These are phyloP conservation scores for Barnettozyma botsteinii DNA, from an alignment of 805 yeast genomes.

Conservation along the genomic window DNA sequence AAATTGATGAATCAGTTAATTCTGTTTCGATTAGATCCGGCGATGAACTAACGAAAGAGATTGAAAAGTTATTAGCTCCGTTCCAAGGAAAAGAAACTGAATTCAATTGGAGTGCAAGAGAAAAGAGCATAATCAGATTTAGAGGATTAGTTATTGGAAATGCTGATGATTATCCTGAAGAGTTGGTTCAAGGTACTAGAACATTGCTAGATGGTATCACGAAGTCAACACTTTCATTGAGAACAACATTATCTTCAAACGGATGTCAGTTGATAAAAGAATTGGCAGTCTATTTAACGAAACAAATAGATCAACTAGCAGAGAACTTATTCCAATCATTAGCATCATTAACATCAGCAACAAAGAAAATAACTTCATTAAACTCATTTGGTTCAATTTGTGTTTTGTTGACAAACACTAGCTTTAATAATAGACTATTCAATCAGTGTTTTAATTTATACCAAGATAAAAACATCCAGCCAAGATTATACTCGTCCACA, in stretches of 20 bases:
- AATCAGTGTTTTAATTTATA: constrained; percentile 45
- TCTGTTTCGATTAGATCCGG: constrained; percentile 11
- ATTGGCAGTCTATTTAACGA: constrained; percentile 27
- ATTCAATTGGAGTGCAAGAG: constrained; percentile 76
- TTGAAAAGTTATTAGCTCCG: constrained; percentile 26
- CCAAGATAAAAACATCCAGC: constrained; percentile 64
- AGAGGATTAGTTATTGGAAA: constrained; percentile 61
- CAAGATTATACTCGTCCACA: constrained; percentile 60
- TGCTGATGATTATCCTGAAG: constrained; percentile 34
- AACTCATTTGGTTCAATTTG: constrained; percentile 36
- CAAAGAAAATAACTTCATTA: constrained; percentile 31
- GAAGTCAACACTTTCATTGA: constrained; percentile 63
- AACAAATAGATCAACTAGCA: constrained; percentile 27
- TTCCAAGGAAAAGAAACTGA: constrained; percentile 84
- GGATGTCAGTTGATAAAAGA: constrained; percentile 79
- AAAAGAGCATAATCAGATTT: constrained; percentile 49
- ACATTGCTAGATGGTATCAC: constrained; percentile 51
- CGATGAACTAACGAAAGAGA: constrained; percentile 23
- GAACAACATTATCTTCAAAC: constrained; percentile 76
- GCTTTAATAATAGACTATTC: constrained; percentile 47
- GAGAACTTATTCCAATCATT: constrained; percentile 31
- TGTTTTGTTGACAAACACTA: constrained; percentile 49
- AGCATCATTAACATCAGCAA: constrained; percentile 31
- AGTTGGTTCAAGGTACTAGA: constrained; percentile 31
- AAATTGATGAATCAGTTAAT: constrained; percentile 15